Evolutionary conservation across 371 early-diverging fungal species (phyloP), one percentile per base, ranked within the genome.

Genomic region (Apophysomyces trapeziformis): DNA sequence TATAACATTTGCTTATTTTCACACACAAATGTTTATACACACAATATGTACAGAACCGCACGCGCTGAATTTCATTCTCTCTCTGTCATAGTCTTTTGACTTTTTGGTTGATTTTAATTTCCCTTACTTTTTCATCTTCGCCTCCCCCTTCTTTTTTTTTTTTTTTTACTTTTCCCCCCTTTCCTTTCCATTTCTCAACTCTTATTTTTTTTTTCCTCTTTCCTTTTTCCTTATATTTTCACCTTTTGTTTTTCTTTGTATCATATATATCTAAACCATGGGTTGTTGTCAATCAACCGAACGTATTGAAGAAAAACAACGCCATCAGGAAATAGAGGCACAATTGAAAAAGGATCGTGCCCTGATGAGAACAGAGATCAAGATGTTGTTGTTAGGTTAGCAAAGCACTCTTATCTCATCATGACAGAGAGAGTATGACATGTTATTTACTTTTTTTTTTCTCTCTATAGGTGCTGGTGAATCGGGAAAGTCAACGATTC

Each of bases 401-500:
- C 41, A 69, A 26, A 26, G 32, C 32, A 26, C 2, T 26, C 32
- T 26, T 26, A 26, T 26, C 32, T 26, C 32, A 26, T 26, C 32
- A 2, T 26, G 32, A 26, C 32, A 3, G 32, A 26, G 32, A 26
- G 32, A 26, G 32, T 26, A 26, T 26, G 32, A 26, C 32, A 26
- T 26, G 32, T 1, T 1, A 26, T 26, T 26, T 26, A 26, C 32
- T 2, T 26, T 26, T 26, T 1, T 2, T 26, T 26, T 26, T 26
- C 3, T 26, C 3, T 26, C 32, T 26, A 56, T 71, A 94, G 96
- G 97, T 68, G 95, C 96, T 46, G 98, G 98, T 71, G 98, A 98
- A 85, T 96, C 97, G 6, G 98, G 98, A 38, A 98, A 98, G 83
- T 91, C 93, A 32, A 98, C 98, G 12, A 94, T 98, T 67, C 76